Evolutionary conservation across 306 rosid genomes (phyloP).

Genomic region (Gillenia trifoliata): DNA sequence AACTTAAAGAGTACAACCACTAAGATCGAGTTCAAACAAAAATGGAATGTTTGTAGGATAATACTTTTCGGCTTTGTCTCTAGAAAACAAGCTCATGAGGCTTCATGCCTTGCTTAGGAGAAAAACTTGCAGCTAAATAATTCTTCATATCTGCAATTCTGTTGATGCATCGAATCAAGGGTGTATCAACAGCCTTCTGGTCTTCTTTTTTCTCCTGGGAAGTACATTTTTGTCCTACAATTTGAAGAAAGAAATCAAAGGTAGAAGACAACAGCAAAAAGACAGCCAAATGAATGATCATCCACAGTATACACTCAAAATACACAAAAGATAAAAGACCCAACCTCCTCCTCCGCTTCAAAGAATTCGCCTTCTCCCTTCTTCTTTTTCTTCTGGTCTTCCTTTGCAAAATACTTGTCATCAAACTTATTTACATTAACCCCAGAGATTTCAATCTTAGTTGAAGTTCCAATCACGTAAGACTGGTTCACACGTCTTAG

Average conservation of each 20-base stretch:
- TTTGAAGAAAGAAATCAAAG: not conserved
- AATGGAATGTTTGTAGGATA: not conserved
- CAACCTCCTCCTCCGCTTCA: slow-evolving; percentile 60
- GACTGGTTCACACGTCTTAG: slow-evolving; percentile 65
- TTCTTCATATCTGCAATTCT: slow-evolving; percentile 52
- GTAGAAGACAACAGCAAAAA: not conserved
- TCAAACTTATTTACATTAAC: slow-evolving; percentile 41
- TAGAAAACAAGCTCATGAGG: slow-evolving; percentile 60
- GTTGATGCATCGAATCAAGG: slow-evolving; percentile 40
- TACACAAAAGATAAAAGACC: not conserved
- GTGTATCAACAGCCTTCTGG: slow-evolving; percentile 53
- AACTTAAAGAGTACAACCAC: not conserved
- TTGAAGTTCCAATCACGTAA: slow-evolving; percentile 60
- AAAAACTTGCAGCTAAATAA: slow-evolving; percentile 62
- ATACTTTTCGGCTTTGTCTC: not conserved
- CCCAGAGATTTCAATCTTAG: slow-evolving; percentile 55
- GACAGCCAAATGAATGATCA: not conserved
- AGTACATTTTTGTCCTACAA: slow-evolving; percentile 50
- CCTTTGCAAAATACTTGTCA: slow-evolving; percentile 61
- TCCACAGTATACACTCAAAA: not conserved
- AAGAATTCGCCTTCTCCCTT: slow-evolving; percentile 59
- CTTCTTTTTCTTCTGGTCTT: slow-evolving; percentile 42
- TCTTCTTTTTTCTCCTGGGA: slow-evolving; percentile 71
- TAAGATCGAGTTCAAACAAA: not conserved
- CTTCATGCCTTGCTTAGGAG: slow-evolving; percentile 57